phyloP scores from a whole-genome alignment of 73 alveolate genomes.

The Paramecium primaurelia region DNA sequence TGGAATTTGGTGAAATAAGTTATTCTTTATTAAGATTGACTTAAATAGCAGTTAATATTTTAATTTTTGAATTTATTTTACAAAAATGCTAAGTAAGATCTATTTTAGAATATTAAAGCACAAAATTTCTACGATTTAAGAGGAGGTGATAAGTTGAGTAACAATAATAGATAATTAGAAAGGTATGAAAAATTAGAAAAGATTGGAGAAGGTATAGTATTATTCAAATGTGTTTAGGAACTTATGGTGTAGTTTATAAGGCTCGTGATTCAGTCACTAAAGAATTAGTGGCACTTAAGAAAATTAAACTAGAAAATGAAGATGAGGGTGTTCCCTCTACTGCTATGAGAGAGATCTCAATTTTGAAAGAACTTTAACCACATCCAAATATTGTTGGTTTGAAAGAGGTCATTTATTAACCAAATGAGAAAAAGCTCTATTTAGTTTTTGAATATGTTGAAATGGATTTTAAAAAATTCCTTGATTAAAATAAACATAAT shows the following conservation, averaged over 20 bases:
- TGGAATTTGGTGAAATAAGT: background rate
- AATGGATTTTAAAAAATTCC: slow-evolving; percentile 73
- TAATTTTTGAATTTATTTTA: background rate
- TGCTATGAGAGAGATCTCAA: slow-evolving; percentile 87
- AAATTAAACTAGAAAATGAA: slow-evolving; percentile 84
- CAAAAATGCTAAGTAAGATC: background rate
- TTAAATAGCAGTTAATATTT: background rate
- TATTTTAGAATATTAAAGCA: background rate
- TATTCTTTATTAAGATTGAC: background rate
- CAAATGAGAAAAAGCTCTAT: slow-evolving; percentile 68
- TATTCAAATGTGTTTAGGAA: slow-evolving; percentile 61
- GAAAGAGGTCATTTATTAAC: slow-evolving; percentile 62
- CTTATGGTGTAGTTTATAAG: slow-evolving; percentile 94
- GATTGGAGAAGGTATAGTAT: slow-evolving; percentile 75
- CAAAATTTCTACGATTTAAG: background rate
- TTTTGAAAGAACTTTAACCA: slow-evolving; percentile 73
- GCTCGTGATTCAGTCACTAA: slow-evolving; percentile 72
- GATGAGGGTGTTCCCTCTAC: slow-evolving; percentile 96
- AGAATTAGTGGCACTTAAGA: slow-evolving; percentile 90
- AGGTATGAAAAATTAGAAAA: slow-evolving; percentile 79
- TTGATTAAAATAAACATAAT: slow-evolving; percentile 61
- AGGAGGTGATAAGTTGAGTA: background rate
- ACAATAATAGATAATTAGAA: slow-evolving; percentile 45
- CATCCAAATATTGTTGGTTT: slow-evolving; percentile 87
- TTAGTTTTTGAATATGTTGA: slow-evolving; percentile 83